Percentiles rank a stretch among this genome's conserved stretches.
These are phyloP conservation scores for Aeminium ludgeri DNA, from an alignment of 495 filamentous ascomycete species.

Conservation along the genomic window DNA sequence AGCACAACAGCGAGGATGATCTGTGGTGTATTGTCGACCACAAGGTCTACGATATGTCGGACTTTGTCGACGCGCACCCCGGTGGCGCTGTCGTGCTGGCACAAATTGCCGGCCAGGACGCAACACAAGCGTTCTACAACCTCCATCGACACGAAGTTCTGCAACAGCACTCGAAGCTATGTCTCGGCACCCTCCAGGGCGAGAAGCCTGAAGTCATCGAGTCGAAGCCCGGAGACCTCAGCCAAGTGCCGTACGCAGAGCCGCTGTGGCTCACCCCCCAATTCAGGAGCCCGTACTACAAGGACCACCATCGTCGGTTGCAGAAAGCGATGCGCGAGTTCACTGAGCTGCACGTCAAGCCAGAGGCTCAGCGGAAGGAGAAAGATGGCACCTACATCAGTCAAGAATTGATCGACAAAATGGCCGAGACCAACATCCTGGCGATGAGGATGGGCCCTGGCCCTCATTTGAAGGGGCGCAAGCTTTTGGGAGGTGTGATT, in stretches of 20 bases:
- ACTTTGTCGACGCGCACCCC: constrained; percentile 72
- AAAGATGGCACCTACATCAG: constrained; percentile 54
- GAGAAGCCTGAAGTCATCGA: constrained; percentile 59
- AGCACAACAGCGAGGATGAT: constrained; percentile 66
- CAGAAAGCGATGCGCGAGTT: constrained; percentile 60
- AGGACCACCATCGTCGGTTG: constrained; percentile 52
- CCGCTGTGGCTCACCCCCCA: constrained; percentile 62
- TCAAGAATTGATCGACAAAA: constrained; percentile 60
- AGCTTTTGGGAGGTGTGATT: constrained; percentile 50
- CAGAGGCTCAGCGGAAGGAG: constrained; percentile 68
- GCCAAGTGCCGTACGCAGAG: constrained; percentile 63
- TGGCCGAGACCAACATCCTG: constrained; percentile 56
- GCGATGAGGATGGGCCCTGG: constrained; percentile 76
- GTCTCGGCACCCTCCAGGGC: constrained; percentile 55
- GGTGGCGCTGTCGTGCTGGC: constrained; percentile 65
- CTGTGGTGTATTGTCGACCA: constrained; percentile 65
- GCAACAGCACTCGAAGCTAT: constrained; percentile 55
- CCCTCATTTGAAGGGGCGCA: constrained; percentile 57
- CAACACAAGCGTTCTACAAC: constrained; percentile 80
- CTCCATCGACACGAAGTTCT: constrained; percentile 86
- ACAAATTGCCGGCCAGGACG: constrained; percentile 71
- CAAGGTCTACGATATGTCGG: constrained; percentile 82
- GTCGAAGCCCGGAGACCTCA: constrained; percentile 53
- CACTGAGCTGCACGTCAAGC: constrained; percentile 49
- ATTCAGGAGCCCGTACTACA: constrained; percentile 74